Evolutionary conservation across 1,284 basidiomycete species (phyloP), one percentile per base, ranked within the genome.

Genomic region (Apiotrichum domesticum): DNA sequence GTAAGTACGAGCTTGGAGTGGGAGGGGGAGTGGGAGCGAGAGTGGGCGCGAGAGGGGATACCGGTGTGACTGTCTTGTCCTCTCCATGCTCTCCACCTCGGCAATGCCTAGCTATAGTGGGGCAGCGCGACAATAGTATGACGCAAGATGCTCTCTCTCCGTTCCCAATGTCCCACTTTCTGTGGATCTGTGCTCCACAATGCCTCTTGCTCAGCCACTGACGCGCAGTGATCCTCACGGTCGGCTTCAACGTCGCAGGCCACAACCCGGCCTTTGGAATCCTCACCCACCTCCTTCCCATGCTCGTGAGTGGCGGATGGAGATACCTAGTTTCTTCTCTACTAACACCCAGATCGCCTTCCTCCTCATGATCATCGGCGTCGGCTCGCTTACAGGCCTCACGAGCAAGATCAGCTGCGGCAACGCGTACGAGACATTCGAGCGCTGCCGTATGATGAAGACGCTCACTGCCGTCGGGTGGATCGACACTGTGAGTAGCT

Each of bases 321-420:
- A 21, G 21, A 21, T 21, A 21, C 21, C 21, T 21, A 21, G 21
- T 21, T 21, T 21, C 21, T 21, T 21, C 21, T 21, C 21, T 21
- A 21, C 21, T 21, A 21, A 21, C 21, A 21, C 21, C 21, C 21
- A 21, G 29, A 73, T 79, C 58, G 67, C 33, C 34, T 68, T 69
- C 58, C 61, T 79, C 61, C 71, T 79, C 34, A 73, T 72, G 72
- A 54, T 78, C 41, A 76, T 78, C 58, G 78, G 77, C 35, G 55
- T 66, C 2, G 60, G 74, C 0, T 67, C 73, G 3, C 63, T 78
- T 41, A 77, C 75, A 6, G 76, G 70, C 11, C 62, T 77, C 35
- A 76, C 72, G 43, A 59, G 66, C 63, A 67, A 64, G 47, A 64
- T 73, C 51, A 53, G 59, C 55, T 79, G 77, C 64, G 66, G 68